Percentiles rank a stretch among this genome's conserved stretches.
Conservation (phyloP, 2,329 filamentous ascomycete species). For the Dendrostoma leiphaemia region DNA sequence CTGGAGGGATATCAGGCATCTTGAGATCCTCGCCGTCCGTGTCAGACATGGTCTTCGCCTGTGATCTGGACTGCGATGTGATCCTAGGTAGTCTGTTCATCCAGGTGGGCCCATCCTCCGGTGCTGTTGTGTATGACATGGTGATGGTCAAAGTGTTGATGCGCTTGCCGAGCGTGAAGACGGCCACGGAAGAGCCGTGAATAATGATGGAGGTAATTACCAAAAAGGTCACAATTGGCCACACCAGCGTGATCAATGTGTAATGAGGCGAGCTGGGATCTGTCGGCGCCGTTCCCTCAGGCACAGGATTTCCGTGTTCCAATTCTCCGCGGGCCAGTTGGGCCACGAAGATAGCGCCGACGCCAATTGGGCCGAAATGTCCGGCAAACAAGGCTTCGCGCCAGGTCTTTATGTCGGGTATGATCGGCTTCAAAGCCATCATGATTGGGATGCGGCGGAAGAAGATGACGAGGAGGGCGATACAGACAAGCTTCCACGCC, state of each 20-base stretch:
- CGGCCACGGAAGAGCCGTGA: slow-evolving; percentile 95
- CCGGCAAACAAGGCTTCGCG: slow-evolving; percentile 94
- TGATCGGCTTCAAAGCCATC: slow-evolving; percentile 84
- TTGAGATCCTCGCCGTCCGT: slow-evolving; percentile 67
- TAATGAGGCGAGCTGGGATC: slow-evolving; percentile 55
- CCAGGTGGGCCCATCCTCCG: slow-evolving; percentile 87
- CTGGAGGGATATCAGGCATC: slow-evolving; percentile 61
- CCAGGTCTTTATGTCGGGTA: slow-evolving; percentile 98
- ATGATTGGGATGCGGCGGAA: slow-evolving; percentile 97
- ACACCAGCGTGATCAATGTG: slow-evolving; percentile 79
- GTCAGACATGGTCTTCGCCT: slow-evolving; percentile 82
- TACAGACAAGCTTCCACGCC: slow-evolving; percentile 89
- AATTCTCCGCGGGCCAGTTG: slow-evolving; percentile 92
- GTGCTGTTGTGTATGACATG: slow-evolving; percentile 90
- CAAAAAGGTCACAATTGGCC: slow-evolving; percentile 93
- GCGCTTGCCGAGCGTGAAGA: slow-evolving; percentile 95
- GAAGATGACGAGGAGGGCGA: slow-evolving; percentile 89
- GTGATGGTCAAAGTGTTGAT: slow-evolving; percentile 96
- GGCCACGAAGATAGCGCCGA: slow-evolving; percentile 92
- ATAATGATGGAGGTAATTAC: slow-evolving; percentile 93
- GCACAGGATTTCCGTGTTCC: slow-evolving; percentile 73
- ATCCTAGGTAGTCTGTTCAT: slow-evolving; percentile 86
- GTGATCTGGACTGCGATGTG: slow-evolving; percentile 68
- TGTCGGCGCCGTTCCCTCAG: slow-evolving; percentile 60
- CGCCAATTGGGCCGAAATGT: slow-evolving; percentile 96